Percentiles rank a stretch among this genome's conserved stretches.
Conservation (phyloP, 1,284 basidiomycete species). For the Volvariella surrecta region DNA sequence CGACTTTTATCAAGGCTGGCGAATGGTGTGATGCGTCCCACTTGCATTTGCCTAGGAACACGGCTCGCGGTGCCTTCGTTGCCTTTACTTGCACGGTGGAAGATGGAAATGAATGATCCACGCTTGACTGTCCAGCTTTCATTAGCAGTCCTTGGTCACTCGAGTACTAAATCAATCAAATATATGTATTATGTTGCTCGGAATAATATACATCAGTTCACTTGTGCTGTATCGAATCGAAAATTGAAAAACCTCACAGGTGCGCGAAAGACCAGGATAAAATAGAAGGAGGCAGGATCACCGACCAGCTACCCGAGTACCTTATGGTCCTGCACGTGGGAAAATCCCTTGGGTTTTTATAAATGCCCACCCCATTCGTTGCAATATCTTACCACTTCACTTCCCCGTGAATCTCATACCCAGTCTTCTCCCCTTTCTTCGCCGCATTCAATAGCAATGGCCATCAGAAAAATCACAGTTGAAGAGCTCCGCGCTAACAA, state of each 20-base stretch:
- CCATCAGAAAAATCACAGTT: conserved; percentile 53
- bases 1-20: too few species aligned
- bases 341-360: conserved; percentile 12
- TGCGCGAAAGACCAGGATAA: too few species aligned
- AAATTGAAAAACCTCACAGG: too few species aligned
- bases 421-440: conserved; percentile 12
- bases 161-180: conserved; percentile 66
- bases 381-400: background rate
- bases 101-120: conserved; percentile 54
- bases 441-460: conserved; percentile 22
- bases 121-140: conserved; percentile 53
- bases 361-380: conserved; percentile 9
- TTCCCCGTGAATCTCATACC: conserved; percentile 2
- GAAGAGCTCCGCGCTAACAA: conserved; percentile 72
- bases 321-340: conserved; percentile 15
- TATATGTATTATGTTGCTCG: conserved; percentile 24
- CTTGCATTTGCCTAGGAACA: conserved; percentile 64
- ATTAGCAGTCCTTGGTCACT: conserved; percentile 39
- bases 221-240: too few species aligned
- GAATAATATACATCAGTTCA: conserved; percentile 7
- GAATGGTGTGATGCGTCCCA: conserved; percentile 25
- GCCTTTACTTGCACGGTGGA: conserved; percentile 61
- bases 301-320: background rate
- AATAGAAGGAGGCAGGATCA: too few species aligned
- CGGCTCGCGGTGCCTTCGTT: conserved; percentile 58